Base-by-base conservation (phyloP, 78 protist species). In the Dictyostelium purpureum region DNA sequence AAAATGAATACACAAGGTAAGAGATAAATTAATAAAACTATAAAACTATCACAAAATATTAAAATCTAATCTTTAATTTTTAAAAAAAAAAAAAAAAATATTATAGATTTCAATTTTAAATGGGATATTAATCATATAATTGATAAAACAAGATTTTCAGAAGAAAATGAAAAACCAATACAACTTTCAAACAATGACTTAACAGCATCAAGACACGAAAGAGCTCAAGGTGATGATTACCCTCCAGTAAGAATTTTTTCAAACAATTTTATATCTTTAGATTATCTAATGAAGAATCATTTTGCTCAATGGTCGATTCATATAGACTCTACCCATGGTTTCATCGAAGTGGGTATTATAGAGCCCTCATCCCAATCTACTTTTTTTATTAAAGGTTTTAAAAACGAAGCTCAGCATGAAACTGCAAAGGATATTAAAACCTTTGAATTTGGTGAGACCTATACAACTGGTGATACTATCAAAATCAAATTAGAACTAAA, bases 171-270 rank as follows among this genome's bases (percentile, higher is more conserved):
- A 33, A 19, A 59, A 11, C 73, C 80, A 35, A 11, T 85, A 9
- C 2, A 7, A 31, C n/a, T 85, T 26, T 51, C 78, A 42, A 66
- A 85, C 59, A 1, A 70, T 10, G 28, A 85, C 56, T 31, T 37
- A n/a, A 61, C 71, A 3, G 73, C 77, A 14, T 59, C 73, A 0
- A 85, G 92, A 85, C 40, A 45, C 6, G 92, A 85, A 42, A 85
- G 92, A 73, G 21, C 14, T 1, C 21, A 11, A 28, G 92, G 92
- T 59, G 92, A 85, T 33, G 92, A 85, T 43, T 85, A 33, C 24
- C 92, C 92, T 42, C 47, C 83, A n/a, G 33, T 85, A 24, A 85
- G 92, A 85, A 33, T 85, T n/a, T 16, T 73, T 4, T 26, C 57
- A 0, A 16, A 42, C 7, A 11, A 31, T n/a, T n/a, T n/a, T n/a